Base-by-base conservation (phyloP, 345 rosid genomes). In the Melaleuca alternifolia region DNA sequence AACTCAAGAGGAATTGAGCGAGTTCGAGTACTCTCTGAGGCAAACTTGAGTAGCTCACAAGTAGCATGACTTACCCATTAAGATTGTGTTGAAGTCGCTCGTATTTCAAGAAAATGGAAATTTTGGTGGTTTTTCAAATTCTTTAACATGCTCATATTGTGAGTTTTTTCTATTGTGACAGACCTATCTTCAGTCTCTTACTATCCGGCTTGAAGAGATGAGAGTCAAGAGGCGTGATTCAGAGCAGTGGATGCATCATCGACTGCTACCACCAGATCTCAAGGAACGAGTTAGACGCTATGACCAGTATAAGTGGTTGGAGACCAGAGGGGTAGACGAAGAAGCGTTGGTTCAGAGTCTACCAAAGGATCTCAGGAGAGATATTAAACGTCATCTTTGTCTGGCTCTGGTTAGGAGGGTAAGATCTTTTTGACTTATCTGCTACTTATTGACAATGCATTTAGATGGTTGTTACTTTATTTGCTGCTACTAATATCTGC, bases 181-280 rank as follows among this genome's bases (percentile, higher is more conserved):
- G 99, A 97, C 99, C 85, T 97, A 97, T 91, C 99, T 97, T 86
- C 99, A 97, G 53, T 97, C 99, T 3, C 95, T 95, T 15, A 97
- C 99, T 1, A 96, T 96, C 65, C 97, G 99, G 12, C 95, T 97
- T 59, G 99, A 97, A 90, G 99, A 97, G 87, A 96, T 97, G 99
- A 92, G 99, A 88, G 93, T 97, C 79, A 97, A 96, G 89, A 94
- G 98, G 93, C 99, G 98, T 16, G 99, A 97, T 88, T 95, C 99
- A 20, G 99, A 97, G 82, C 99, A 95, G 90, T 97, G 99, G 99
- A 97, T 97, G 99, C 99, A 94, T 90, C 99, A 97, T 75, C 96
- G 99, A 20, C 91, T 97, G 94, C 99, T 97, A 87, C 99, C 99
- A 30, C 93, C 85, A 5, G 97, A 97, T 3, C 92, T 97, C 37